A percentile compares a stretch with the other conserved stretches of the same genome.
Conservation (phyloP, 2,329 filamentous ascomycete genomes). For the Cladosporium sp. region DNA sequence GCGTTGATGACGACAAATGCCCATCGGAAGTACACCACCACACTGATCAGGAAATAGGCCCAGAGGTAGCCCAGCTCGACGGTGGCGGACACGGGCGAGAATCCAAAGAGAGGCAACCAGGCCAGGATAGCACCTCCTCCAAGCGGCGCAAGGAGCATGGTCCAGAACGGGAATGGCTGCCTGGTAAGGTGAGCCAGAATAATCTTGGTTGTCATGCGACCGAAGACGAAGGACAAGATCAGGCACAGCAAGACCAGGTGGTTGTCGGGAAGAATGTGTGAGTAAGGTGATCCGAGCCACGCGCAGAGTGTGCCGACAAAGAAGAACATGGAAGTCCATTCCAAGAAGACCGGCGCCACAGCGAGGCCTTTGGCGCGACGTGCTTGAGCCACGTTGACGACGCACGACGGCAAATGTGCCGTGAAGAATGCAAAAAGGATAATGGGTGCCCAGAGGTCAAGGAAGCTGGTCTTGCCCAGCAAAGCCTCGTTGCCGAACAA, state of each 20-base stretch:
- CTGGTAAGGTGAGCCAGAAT: constrained; percentile 92
- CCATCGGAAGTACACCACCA: constrained; percentile 89
- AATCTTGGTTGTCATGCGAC: constrained; percentile 97
- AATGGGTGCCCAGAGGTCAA: constrained; percentile 80
- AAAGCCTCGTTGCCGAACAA: constrained; percentile 64
- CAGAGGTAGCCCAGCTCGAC: constrained; percentile 80
- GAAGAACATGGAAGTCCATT: constrained; percentile 88
- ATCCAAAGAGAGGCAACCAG: constrained; percentile 77
- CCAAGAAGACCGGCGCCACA: constrained; percentile 78
- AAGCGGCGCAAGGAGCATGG: constrained; percentile 82
- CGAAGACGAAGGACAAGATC: constrained; percentile 95
- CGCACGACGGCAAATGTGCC: constrained; percentile 81
- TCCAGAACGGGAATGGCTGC: constrained; percentile 97
- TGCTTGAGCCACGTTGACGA: constrained; percentile 79
- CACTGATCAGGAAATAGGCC: constrained; percentile 78
- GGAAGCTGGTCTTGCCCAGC: constrained; percentile 72
- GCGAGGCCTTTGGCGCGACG: constrained; percentile 71
- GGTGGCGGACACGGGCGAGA: constrained; percentile 60
- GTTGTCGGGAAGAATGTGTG: constrained; percentile 76
- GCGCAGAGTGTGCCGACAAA: constrained; percentile 73
- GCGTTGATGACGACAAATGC: constrained; percentile 85
- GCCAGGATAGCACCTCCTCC: constrained; percentile 79
- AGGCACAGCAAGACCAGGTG: constrained; percentile 89
- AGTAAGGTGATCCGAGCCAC: constrained; percentile 91
- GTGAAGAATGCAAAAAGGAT: constrained; percentile 49